phyloP scores from a whole-genome alignment of 2,329 filamentous ascomycete genomes.

The Aspergillus tamarii region DNA sequence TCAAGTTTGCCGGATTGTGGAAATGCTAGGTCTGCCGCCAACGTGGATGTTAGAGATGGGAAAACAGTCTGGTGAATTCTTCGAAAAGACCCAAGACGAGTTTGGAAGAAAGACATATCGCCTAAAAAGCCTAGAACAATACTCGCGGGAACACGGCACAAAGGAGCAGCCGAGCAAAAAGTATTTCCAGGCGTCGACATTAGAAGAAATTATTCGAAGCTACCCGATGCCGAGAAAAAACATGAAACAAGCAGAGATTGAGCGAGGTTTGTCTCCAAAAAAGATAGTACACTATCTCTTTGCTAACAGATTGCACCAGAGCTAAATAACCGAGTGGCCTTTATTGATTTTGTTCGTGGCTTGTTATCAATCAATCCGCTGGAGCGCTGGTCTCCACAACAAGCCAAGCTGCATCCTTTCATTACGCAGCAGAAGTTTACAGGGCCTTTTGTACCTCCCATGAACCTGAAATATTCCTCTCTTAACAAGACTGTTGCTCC shows the following conservation, averaged over 20 bases:
- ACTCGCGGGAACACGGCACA: slow-evolving; percentile 89
- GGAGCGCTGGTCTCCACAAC: slow-evolving; percentile 95
- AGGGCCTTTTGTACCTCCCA: slow-evolving; percentile 91
- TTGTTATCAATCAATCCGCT: slow-evolving; percentile 92
- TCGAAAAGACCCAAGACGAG: slow-evolving; percentile 89
- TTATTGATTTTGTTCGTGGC: slow-evolving; percentile 96
- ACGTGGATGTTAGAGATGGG: slow-evolving; percentile 99
- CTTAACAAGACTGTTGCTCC: slow-evolving; percentile 86
- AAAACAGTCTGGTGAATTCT: slow-evolving; percentile 96
- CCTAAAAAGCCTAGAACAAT: slow-evolving; percentile 97
- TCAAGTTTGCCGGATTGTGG: slow-evolving; percentile 92
- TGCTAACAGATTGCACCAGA: slow-evolving; percentile 59
- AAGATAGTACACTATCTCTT: background rate
- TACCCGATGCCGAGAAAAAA: slow-evolving; percentile 99
- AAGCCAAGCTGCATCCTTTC: slow-evolving; percentile 95
- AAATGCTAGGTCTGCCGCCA: slow-evolving; percentile 95
- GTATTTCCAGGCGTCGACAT: slow-evolving; percentile 91
- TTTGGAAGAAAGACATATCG: slow-evolving; percentile 89
- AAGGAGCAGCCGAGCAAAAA: slow-evolving; percentile 99
- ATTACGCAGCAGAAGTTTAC: slow-evolving; percentile 98
- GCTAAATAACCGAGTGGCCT: slow-evolving; percentile 96
- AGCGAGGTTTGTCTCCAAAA: slow-evolving; percentile 70
- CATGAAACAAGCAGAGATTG: slow-evolving; percentile 97
- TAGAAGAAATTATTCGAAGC: slow-evolving; percentile 96
- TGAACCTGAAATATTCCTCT: slow-evolving; percentile 90